Evolutionary conservation across 1,284 basidiomycete genomes (phyloP), one percentile per base, ranked within the genome.

Genomic region (Trametes hirsuta): DNA sequence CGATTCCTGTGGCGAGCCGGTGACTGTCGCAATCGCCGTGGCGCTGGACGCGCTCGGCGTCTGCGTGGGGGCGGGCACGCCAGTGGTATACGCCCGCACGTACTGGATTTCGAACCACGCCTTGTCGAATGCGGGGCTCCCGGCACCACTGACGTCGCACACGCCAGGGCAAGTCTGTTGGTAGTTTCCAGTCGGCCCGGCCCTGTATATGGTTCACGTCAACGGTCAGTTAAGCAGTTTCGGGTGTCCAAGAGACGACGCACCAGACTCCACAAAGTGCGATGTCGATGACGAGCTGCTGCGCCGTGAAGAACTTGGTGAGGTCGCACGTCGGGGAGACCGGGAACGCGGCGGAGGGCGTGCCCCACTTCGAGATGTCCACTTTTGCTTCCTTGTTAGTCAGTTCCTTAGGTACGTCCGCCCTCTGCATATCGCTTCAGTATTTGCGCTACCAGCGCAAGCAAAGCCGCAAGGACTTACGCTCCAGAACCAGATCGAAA

Each of bases 401-500:
- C 59, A 84, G 73, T 3, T 79, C 76, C 59, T 76, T 67, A 63
- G 84, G 77, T 30, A 84, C 57, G 63, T 80, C 56, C 55, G 76
- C 49, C 62, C 82, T 67, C 79, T 81, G 37, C 59, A 45, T 22
- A 37, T 8, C 1, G 4, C 25, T 15, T 24, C 18, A 15, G 24
- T 14, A 47, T 14, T 14, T 3, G 25, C 22, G 12, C 40, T 3
- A 6, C 3, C 15, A 5, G 37, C 10, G 45, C 35, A 30, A 15
- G 15, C 14, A 15, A 10, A 18, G 47, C 12, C 30, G 34, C 36
- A 15, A 21, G 24, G 8, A 78, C 87, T 67, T 65, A 90, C 88
- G 57, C 82, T 82, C 83, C 87, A 89, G 74, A 89, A 93, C 91
- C 91, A 94, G 41, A 91, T 82, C 79, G 72, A 85, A 34, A 88